Conservation (phyloP, 495 filamentous ascomycete genomes). For the Aspergillus taichungensis region DNA sequence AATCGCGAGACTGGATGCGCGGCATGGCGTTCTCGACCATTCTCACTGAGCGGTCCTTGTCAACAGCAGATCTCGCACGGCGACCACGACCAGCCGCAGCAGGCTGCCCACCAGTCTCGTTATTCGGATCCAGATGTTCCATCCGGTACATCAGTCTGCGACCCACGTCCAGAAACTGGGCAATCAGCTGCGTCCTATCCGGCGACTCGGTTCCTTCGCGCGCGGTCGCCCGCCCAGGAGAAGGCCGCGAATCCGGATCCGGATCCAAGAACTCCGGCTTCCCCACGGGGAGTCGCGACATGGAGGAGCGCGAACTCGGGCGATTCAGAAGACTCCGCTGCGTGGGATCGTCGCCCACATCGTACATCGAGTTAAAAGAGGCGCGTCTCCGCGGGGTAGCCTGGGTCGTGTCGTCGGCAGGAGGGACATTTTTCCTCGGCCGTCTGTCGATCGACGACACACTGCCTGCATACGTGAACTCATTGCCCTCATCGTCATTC, state of each 20-base stretch:
- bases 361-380: slow-evolving; percentile 49
- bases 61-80: slow-evolving; percentile 26
- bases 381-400: slow-evolving; percentile 39
- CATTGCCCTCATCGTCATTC: slow-evolving; percentile 20
- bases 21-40: slow-evolving; percentile 6
- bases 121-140: slow-evolving; percentile 19
- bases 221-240: slow-evolving; percentile 15
- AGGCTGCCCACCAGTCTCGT: slow-evolving; percentile 9
- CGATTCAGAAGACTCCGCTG: slow-evolving; percentile 29
- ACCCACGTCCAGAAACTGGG: slow-evolving; percentile 37
- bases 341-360: slow-evolving; percentile 42
- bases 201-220: slow-evolving; percentile 16
- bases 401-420: slow-evolving; percentile 15
- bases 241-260: slow-evolving; percentile 17
- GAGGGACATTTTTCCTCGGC: slow-evolving; percentile 11
- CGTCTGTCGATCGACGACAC: slow-evolving; percentile 14
- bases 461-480: slow-evolving; percentile 15
- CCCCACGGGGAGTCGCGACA: slow-evolving; percentile 35
- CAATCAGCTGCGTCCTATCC: slow-evolving; percentile 38
- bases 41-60: slow-evolving; percentile 30
- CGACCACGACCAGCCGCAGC: slow-evolving; percentile 22
- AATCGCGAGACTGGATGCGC: slow-evolving; percentile 6
- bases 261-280: slow-evolving; percentile 22
- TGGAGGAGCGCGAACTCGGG: slow-evolving; percentile 39
- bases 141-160: slow-evolving; percentile 32